phyloP scores from a whole-genome alignment of 1,139 yeast species.

The Diutina siamensis region DNA sequence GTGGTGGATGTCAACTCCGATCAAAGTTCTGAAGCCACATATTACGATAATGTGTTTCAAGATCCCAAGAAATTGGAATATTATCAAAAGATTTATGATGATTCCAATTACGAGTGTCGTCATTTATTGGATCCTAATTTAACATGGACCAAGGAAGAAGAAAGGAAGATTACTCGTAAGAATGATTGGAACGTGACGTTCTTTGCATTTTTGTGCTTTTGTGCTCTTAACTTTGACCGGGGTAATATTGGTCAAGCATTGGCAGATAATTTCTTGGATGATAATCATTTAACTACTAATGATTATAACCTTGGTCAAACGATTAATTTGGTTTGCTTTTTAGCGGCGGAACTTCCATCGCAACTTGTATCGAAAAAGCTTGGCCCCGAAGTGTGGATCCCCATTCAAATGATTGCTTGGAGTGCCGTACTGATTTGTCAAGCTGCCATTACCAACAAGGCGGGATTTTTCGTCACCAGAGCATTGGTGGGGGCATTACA shows the following conservation, averaged over 20 bases:
- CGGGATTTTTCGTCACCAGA: conserved; percentile 29
- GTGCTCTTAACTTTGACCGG: conserved; percentile 41
- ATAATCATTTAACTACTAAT: conserved; percentile 30
- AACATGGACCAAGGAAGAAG: conserved; percentile 34
- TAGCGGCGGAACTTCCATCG: conserved; percentile 44
- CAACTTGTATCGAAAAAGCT: conserved; percentile 39
- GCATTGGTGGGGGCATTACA: conserved; percentile 38
- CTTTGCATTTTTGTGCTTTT: conserved; percentile 39
- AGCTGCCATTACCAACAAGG: conserved; percentile 23
- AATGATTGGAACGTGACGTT: conserved; percentile 34
- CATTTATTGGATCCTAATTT: conserved; percentile 33
- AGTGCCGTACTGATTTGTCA: conserved; percentile 39
- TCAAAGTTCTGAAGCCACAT: background rate
- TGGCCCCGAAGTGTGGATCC: conserved; percentile 46
- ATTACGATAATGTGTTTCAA: background rate
- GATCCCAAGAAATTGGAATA: conserved; percentile 32
- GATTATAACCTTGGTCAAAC: conserved; percentile 41
- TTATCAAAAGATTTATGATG: conserved; percentile 29
- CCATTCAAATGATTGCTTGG: conserved; percentile 40
- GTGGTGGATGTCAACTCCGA: conserved; percentile 1
- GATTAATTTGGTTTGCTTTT: conserved; percentile 30
- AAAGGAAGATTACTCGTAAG: conserved; percentile 25
- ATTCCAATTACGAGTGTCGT: conserved; percentile 32
- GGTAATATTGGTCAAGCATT: conserved; percentile 39
- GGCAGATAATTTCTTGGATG: conserved; percentile 34